Conservation (phyloP, 306 rosid species). For the Vigna nakashimae region DNA sequence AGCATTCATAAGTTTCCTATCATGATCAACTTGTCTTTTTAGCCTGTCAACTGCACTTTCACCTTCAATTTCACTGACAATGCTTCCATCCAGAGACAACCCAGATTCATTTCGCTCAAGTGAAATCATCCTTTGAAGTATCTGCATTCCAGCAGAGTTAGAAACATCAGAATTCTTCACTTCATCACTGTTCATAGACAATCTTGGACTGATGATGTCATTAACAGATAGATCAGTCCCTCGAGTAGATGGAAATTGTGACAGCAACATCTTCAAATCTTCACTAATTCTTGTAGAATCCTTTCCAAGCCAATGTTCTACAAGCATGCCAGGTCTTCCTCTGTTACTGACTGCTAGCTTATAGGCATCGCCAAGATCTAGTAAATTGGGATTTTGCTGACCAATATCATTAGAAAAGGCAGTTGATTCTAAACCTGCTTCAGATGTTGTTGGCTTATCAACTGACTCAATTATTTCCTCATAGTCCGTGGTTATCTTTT, state of each 20-base stretch:
- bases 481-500: constrained; percentile 41
- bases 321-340: constrained; percentile 75
- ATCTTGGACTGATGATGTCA: constrained; percentile 74
- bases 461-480: constrained; percentile 54
- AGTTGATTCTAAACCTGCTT: constrained; percentile 58
- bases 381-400: constrained; percentile 58
- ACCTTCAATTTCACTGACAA: constrained; percentile 66
- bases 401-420: constrained; percentile 53
- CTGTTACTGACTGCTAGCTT: constrained; percentile 66
- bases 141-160: constrained; percentile 66
- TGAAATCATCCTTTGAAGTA: constrained; percentile 74
- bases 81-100: constrained; percentile 86
- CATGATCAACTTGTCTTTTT: constrained; percentile 85
- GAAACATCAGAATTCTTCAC: constrained; percentile 61
- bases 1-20: constrained; percentile 71
- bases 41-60: constrained; percentile 63
- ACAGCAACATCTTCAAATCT: constrained; percentile 71
- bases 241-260: constrained; percentile 77
- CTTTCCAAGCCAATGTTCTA: constrained; percentile 81
- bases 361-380: constrained; percentile 97
- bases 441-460: constrained; percentile 52
- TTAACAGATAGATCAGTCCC: constrained; percentile 62
- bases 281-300: constrained; percentile 80
- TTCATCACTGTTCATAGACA: constrained; percentile 72
- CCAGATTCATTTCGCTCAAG: constrained; percentile 95